phyloP scores from a whole-genome alignment of 1,284 basidiomycete species.

The Thelephora terrestris region DNA sequence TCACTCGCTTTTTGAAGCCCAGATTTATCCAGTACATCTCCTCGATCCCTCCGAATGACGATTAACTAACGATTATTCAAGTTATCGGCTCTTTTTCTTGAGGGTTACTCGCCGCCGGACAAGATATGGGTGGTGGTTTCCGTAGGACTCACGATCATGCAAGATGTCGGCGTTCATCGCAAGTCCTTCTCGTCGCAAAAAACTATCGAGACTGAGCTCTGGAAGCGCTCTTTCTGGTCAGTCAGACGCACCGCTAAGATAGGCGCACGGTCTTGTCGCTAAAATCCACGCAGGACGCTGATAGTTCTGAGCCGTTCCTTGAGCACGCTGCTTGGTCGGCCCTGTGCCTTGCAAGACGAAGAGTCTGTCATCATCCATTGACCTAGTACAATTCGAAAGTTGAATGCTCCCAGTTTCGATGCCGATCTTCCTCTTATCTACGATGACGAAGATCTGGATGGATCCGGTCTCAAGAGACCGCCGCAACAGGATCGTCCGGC shows the following conservation, averaged over 20 bases:
- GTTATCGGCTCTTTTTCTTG: slow-evolving; percentile 9
- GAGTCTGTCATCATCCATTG: slow-evolving; percentile 42
- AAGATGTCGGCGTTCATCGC: slow-evolving; percentile 26
- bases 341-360: slow-evolving; percentile 77
- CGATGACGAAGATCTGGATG: background rate
- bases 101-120: slow-evolving; percentile 25
- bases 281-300: slow-evolving; percentile 38
- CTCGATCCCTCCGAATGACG: background rate
- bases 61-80: slow-evolving; percentile 12
- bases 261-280: slow-evolving; percentile 16
- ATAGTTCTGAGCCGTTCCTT: slow-evolving; percentile 53
- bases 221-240: slow-evolving; percentile 69
- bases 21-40: slow-evolving; percentile 20
- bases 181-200: slow-evolving; percentile 13
- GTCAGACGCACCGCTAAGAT: slow-evolving; percentile 7
- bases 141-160: slow-evolving; percentile 31
- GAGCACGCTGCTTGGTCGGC: slow-evolving; percentile 67
- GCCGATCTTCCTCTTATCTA: background rate
- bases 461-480: background rate
- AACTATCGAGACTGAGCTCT: slow-evolving; percentile 41
- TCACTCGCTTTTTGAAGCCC: slow-evolving; percentile 34
- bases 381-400: background rate
- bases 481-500: background rate
- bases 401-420: background rate
- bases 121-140: slow-evolving; percentile 36